phyloP scores from a whole-genome alignment of 331 rosid genomes.

The Acacia pycnantha region DNA sequence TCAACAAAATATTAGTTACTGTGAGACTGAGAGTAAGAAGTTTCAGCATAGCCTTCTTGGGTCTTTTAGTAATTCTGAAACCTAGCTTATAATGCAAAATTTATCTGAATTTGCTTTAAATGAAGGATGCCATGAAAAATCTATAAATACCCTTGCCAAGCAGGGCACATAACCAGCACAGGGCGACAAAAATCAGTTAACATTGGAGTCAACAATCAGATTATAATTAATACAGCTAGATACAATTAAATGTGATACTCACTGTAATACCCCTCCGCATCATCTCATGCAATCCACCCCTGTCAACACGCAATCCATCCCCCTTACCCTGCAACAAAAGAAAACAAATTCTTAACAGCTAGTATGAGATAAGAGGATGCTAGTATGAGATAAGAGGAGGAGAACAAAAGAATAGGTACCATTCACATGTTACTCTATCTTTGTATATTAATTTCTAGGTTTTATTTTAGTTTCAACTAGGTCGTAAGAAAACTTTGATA shows the following conservation, averaged over 20 bases:
- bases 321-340: slow-evolving; percentile 66
- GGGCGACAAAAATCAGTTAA: background rate
- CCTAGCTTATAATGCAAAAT: background rate
- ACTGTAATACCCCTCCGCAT: slow-evolving; percentile 98
- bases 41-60: background rate
- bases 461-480: background rate
- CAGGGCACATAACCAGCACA: background rate
- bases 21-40: background rate
- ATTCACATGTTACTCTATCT: background rate
- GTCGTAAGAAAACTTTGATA: background rate
- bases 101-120: background rate
- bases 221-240: slow-evolving; percentile 1
- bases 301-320: slow-evolving; percentile 71
- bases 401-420: background rate
- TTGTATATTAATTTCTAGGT: background rate
- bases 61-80: background rate
- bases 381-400: background rate
- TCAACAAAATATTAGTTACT: background rate
- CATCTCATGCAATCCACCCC: slow-evolving; percentile 89
- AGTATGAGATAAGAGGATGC: no score
- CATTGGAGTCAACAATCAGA: slow-evolving; percentile 14
- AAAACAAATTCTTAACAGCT: background rate
- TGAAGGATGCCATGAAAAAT: background rate
- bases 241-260: slow-evolving; percentile 39
- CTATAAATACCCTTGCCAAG: background rate